phyloP scores from a whole-genome alignment of 176 grass and related monocot species.

The Hyparrhenia diplandra region DNA sequence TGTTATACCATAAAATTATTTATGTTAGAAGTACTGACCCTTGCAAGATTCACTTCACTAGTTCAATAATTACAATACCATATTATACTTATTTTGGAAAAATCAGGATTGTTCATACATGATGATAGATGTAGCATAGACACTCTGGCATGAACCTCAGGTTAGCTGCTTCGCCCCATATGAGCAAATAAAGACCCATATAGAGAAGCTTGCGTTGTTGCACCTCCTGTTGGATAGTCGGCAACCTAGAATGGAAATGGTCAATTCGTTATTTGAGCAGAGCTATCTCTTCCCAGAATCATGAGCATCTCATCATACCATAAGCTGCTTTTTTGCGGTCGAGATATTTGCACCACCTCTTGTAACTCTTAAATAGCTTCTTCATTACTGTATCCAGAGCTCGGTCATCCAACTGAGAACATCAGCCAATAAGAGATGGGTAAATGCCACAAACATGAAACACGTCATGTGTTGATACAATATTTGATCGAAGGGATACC shows the following conservation, averaged over 20 bases:
- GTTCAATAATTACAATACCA: not conserved
- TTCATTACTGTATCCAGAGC: slow-evolving; percentile 75
- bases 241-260: slow-evolving; percentile 56
- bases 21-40: not conserved
- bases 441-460: not conserved
- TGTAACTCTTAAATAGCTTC: slow-evolving; percentile 95
- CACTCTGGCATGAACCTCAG: slow-evolving; percentile 96
- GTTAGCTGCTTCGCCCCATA: slow-evolving; percentile 97
- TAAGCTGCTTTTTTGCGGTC: slow-evolving; percentile 84
- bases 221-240: slow-evolving; percentile 93
- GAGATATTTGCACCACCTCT: slow-evolving; percentile 93
- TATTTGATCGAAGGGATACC: slow-evolving; percentile 34
- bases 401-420: slow-evolving; percentile 62
- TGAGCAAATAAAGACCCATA: slow-evolving; percentile 97
- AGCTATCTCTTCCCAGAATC: not conserved
- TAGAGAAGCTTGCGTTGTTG: slow-evolving; percentile 96
- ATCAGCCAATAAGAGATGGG: not conserved
- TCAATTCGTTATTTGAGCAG: slow-evolving; percentile 15
- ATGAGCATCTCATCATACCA: slow-evolving; percentile 48
- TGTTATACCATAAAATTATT: not conserved
- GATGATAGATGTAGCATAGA: slow-evolving; percentile 99
- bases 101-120: slow-evolving; percentile 51
- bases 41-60: not conserved
- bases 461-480: not conserved
- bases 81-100: not conserved